Conservation (phyloP, 2,329 filamentous ascomycete species). For the Grosmannia penicillata region DNA sequence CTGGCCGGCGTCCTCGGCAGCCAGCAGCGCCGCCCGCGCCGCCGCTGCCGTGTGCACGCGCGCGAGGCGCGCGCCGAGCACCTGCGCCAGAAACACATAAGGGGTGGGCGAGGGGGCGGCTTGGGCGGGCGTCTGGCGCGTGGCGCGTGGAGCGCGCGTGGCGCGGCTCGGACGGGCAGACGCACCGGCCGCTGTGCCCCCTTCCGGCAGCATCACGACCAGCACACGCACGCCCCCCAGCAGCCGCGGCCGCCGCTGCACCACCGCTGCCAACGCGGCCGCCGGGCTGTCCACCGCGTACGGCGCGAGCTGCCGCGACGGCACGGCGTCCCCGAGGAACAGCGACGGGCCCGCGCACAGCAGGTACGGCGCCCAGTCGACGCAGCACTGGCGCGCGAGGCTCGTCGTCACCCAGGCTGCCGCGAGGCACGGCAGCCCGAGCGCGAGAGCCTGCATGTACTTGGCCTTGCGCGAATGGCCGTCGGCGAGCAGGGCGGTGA, state of each 20-base stretch:
- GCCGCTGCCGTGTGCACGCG: conserved; percentile 51
- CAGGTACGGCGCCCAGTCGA: conserved; percentile 70
- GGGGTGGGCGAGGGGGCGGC: no score
- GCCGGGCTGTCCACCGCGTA: conserved; percentile 29
- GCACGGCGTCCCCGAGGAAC: conserved; percentile 61
- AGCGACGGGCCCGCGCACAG: conserved; percentile 71
- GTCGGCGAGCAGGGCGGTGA: conserved; percentile 76
- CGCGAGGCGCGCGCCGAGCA: conserved; percentile 58
- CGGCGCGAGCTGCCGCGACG: conserved; percentile 52
- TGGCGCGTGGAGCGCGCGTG: no score
- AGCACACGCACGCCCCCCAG: conserved; percentile 53
- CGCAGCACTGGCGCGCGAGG: conserved; percentile 39
- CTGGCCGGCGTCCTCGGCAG: conserved; percentile 28
- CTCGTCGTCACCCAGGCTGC: conserved; percentile 70
- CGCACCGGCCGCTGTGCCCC: conserved; percentile 44
- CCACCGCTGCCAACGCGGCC: conserved; percentile 40
- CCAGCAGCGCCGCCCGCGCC: conserved; percentile 43
- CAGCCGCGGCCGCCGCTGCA: conserved; percentile 46
- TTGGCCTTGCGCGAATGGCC: conserved; percentile 76
- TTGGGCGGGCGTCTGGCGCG: no score
- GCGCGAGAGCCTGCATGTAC: conserved; percentile 85
- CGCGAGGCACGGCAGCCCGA: conserved; percentile 76
- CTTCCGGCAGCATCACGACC: conserved; percentile 50
- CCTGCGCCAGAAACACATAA: conserved; percentile 68
- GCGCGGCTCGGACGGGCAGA: no score